Percentiles rank a stretch among this genome's conserved stretches.
These are phyloP conservation scores for Myrmaecium sp. DNA, from an alignment of 2,329 filamentous ascomycete genomes.

Conservation along the genomic window DNA sequence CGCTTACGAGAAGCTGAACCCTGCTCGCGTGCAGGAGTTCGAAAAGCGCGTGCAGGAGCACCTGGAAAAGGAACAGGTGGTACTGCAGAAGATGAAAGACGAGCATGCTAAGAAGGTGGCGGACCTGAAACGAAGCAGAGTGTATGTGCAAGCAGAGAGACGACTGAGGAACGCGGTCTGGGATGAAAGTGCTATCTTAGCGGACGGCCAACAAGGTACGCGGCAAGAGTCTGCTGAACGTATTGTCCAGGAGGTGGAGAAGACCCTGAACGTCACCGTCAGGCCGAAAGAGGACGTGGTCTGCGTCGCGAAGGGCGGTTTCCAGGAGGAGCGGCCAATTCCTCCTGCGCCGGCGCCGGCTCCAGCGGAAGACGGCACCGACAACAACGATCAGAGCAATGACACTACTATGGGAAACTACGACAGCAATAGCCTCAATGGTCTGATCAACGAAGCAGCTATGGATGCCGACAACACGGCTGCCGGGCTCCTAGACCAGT, in stretches of 20 bases:
- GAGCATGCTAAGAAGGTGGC: slow-evolving; percentile 62
- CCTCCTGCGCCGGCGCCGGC: slow-evolving; percentile 11
- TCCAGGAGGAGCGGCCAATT: slow-evolving; percentile 36
- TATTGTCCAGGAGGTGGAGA: slow-evolving; percentile 60
- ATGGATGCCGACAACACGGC: slow-evolving; percentile 26
- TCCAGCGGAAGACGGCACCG: slow-evolving; percentile 13
- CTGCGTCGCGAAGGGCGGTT: slow-evolving; percentile 63
- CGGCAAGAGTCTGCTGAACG: slow-evolving; percentile 6
- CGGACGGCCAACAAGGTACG: slow-evolving; percentile 30
- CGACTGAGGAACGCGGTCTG: slow-evolving; percentile 52
- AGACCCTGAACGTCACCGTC: slow-evolving; percentile 49
- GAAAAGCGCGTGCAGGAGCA: slow-evolving; percentile 58
- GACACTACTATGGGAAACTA: slow-evolving; percentile 2
- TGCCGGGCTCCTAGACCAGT: slow-evolving; percentile 50
- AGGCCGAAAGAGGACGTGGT: slow-evolving; percentile 46
- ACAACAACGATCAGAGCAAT: slow-evolving; percentile 8
- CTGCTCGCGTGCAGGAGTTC: slow-evolving; percentile 70
- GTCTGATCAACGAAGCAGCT: slow-evolving; percentile 12
- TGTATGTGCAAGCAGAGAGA: slow-evolving; percentile 58
- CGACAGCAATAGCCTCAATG: slow-evolving; percentile 19
- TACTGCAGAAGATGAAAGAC: slow-evolving; percentile 71
- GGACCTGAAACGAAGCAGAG: slow-evolving; percentile 53
- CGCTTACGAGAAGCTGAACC: slow-evolving; percentile 53
- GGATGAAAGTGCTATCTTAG: slow-evolving; percentile 35
- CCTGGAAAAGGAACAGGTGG: slow-evolving; percentile 54